phyloP scores from a whole-genome alignment of 192 early-diverging fungal species.

The Gamsiella multidivaricata region DNA sequence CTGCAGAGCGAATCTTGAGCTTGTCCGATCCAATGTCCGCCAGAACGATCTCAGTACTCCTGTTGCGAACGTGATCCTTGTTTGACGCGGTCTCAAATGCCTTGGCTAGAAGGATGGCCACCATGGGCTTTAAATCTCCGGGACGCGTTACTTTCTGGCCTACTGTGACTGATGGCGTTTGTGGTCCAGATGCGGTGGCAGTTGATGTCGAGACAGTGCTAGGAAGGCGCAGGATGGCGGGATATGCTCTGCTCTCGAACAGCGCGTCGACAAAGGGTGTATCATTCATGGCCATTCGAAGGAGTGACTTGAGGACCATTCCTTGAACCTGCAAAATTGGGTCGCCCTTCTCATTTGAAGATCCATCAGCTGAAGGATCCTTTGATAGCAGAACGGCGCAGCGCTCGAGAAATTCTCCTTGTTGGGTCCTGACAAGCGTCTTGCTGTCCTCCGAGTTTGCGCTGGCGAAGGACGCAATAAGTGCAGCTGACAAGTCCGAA shows the following conservation, averaged over 20 bases:
- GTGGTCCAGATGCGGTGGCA: not conserved
- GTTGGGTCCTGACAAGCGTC: constrained; percentile 3
- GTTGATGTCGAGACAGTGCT: not conserved
- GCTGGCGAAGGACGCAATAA: constrained; percentile 17
- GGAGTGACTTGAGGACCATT: constrained; percentile 26
- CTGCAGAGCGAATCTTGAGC: constrained; percentile 38
- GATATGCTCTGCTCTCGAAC: constrained; percentile 13
- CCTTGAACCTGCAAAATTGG: constrained; percentile 13
- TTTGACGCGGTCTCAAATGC: constrained; percentile 40
- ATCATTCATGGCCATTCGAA: constrained; percentile 50
- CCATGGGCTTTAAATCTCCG: constrained; percentile 39
- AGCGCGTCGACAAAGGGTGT: constrained; percentile 26
- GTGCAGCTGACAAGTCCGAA: constrained; percentile 24
- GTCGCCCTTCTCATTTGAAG: not conserved
- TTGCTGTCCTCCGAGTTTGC: constrained; percentile 9
- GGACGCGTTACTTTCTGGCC: constrained; percentile 5
- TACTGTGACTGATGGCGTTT: constrained; percentile 5
- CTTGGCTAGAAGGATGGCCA: constrained; percentile 36
- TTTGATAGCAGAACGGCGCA: constrained; percentile 18
- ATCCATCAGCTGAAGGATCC: not conserved
- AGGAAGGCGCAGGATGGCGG: constrained; percentile 18
- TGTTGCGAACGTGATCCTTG: constrained; percentile 26
- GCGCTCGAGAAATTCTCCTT: constrained; percentile 18
- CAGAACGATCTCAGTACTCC: constrained; percentile 34
- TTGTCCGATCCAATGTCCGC: constrained; percentile 42